Base-by-base conservation (phyloP, 108 stramenopile species). In the Cyclostephanos tholiformis region DNA sequence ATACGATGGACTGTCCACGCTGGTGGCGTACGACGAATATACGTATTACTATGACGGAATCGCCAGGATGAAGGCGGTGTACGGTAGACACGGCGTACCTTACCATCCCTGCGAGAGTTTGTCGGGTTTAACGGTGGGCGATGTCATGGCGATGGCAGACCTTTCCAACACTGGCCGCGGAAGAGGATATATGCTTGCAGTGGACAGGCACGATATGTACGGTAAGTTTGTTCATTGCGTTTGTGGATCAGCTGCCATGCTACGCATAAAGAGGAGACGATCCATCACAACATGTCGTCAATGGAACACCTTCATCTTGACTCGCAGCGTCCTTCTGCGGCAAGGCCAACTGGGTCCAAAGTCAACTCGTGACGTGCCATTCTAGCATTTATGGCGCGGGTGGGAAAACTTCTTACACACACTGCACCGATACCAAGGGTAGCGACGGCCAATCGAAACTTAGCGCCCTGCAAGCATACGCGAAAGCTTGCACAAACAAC, bases 191-290 rank as follows among this genome's bases (percentile, higher is more conserved):
- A 49, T 92, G n/a, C 67, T 91, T 51, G 90, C 88, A 13, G 68
- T 91, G 50, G 90, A 89, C 77, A 77, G 83, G 32, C 87, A 92
- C 30, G 87, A 89, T 51, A 71, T 75, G 48, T 87, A 87, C 73
- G 85, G 86, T 82, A 50, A 77, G 76, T 0, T 22, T n/a, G 3
- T 13, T 26, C 2, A 2, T 20, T 67, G 1, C 20, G 14, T 48
- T 65, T 22, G 16, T 23, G 48, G n/a, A 25, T 25, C 5, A 13
- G 23, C 46, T 27, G 7, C 39, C 16, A 8, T 46, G 64, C 25
- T 3, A 22, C 36, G 17, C 17, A 51, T 2, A 12, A n/a, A 67
- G 52, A 43, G 59, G 30, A 11, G 32, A 35, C 9, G 29, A 60
- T 53, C 23, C 8, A 27, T 55, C 60, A 16, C 13, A 38, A 4